Evolutionary conservation across 1,139 yeast genomes (phyloP).

Genomic region (Yamadazyma sp.): DNA sequence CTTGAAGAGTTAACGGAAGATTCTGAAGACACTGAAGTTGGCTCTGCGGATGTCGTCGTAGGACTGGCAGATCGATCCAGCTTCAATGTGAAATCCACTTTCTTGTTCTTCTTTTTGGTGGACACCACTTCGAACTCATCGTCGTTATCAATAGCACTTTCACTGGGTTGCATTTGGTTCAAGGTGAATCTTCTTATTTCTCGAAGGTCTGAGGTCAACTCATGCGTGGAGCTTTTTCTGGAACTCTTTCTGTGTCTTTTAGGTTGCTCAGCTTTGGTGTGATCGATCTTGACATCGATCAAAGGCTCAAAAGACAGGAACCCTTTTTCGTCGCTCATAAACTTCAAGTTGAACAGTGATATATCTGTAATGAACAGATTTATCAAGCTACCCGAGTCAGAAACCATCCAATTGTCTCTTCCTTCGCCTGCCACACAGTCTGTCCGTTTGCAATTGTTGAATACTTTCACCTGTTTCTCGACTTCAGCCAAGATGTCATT

Average conservation of each 20-base stretch:
- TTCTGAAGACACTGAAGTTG: conserved; percentile 1
- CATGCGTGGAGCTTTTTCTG: conserved; percentile 25
- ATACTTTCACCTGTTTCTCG: conserved; percentile 28
- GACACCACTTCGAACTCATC: conserved; percentile 33
- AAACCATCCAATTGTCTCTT: conserved; percentile 20
- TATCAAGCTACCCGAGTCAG: conserved; percentile 23
- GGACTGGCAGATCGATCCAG: conserved; percentile 5
- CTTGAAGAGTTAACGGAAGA: conserved; percentile 11
- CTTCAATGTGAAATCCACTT: conserved; percentile 10
- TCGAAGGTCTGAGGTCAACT: conserved; percentile 19
- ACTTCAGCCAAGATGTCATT: conserved; percentile 26
- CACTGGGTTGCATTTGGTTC: conserved; percentile 6
- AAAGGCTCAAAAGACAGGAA: conserved; percentile 47
- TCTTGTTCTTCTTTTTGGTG: conserved; percentile 13
- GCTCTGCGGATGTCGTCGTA: conserved; percentile 6
- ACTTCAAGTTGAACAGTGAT: conserved; percentile 45
- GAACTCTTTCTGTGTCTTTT: conserved; percentile 24
- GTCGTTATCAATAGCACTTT: conserved; percentile 20
- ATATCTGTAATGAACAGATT: conserved; percentile 33
- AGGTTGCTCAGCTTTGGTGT: conserved; percentile 15
- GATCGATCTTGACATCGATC: conserved; percentile 38
- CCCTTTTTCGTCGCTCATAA: conserved; percentile 48
- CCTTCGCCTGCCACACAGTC: conserved; percentile 10
- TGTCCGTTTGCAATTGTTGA: conserved; percentile 27
- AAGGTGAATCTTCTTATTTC: conserved; percentile 22